Conservation (phyloP, 495 filamentous ascomycete species). For the Aspergillus saccharolyticus region DNA sequence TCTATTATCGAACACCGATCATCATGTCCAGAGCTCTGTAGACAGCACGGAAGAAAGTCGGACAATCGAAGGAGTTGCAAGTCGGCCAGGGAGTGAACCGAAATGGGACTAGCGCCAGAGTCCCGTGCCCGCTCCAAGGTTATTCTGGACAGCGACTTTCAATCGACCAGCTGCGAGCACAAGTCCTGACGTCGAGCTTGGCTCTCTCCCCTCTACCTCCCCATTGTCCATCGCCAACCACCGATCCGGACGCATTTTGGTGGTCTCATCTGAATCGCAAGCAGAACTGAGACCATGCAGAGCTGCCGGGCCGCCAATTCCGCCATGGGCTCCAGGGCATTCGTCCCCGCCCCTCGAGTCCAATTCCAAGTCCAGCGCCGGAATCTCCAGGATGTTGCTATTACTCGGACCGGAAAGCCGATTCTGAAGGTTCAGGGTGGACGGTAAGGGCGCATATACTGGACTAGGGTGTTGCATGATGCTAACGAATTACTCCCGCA, state of each 20-base stretch:
- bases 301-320: slow-evolving; percentile 45
- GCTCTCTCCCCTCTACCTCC: slow-evolving; percentile 28
- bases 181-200: slow-evolving; percentile 29
- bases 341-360: slow-evolving; percentile 37
- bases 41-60: not conserved
- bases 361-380: slow-evolving; percentile 47
- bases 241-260: slow-evolving; percentile 19
- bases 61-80: not conserved
- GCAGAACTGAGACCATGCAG: slow-evolving; percentile 45
- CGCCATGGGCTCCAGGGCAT: slow-evolving; percentile 40
- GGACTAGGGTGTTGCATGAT: slow-evolving; percentile 2
- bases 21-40: not conserved
- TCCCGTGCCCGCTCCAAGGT: slow-evolving; percentile 39
- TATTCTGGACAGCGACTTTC: slow-evolving; percentile 25
- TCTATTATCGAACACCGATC: not conserved
- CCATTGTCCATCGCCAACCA: slow-evolving; percentile 6
- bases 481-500: slow-evolving; percentile 36
- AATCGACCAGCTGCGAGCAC: slow-evolving; percentile 25
- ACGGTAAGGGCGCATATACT: slow-evolving; percentile 53
- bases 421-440: slow-evolving; percentile 78
- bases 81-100: slow-evolving; percentile 16
- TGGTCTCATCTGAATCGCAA: slow-evolving; percentile 27
- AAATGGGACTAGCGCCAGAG: slow-evolving; percentile 36
- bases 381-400: slow-evolving; percentile 70
- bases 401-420: slow-evolving; percentile 83